phyloP scores from a whole-genome alignment of 306 rosid species.

The Quercus robur region DNA sequence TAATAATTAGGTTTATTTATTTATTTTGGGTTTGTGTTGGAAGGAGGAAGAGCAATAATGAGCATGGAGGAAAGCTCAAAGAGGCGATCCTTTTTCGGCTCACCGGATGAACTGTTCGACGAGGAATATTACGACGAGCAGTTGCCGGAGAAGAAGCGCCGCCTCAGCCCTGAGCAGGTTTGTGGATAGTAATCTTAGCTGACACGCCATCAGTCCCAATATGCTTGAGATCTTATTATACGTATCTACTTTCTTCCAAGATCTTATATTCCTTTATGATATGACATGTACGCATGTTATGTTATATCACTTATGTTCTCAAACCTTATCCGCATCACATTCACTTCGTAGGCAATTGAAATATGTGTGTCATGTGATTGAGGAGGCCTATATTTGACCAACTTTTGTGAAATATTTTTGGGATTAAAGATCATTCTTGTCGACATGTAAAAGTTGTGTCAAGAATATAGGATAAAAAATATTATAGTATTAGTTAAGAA shows the following conservation, averaged over 20 bases:
- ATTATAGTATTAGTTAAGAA: not conserved
- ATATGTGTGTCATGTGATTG: not conserved
- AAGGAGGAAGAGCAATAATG: constrained; percentile 61
- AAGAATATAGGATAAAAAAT: not conserved
- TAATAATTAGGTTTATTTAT: not conserved
- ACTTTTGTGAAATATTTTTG: not conserved
- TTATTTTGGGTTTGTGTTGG: not conserved
- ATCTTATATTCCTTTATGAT: constrained; percentile 25
- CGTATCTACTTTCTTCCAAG: not conserved
- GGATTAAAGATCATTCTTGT: not conserved
- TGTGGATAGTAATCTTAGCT: not conserved
- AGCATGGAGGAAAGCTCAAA: constrained; percentile 75
- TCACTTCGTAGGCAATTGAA: not conserved
- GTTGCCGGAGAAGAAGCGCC: constrained; percentile 95
- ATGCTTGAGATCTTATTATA: constrained; percentile 12
- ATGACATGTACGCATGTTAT: constrained; percentile 16
- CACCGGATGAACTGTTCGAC: constrained; percentile 73
- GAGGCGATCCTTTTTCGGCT: constrained; percentile 78
- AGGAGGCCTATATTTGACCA: not conserved
- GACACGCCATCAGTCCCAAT: constrained; percentile 11
- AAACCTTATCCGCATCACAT: constrained; percentile 1
- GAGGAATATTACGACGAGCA: constrained; percentile 92
- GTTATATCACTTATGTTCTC: not conserved
- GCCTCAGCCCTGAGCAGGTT: constrained; percentile 93
- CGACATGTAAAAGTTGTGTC: not conserved